phyloP scores from a whole-genome alignment of 352 stramenopile genomes.

The Pythium rhizo-oryzae region DNA sequence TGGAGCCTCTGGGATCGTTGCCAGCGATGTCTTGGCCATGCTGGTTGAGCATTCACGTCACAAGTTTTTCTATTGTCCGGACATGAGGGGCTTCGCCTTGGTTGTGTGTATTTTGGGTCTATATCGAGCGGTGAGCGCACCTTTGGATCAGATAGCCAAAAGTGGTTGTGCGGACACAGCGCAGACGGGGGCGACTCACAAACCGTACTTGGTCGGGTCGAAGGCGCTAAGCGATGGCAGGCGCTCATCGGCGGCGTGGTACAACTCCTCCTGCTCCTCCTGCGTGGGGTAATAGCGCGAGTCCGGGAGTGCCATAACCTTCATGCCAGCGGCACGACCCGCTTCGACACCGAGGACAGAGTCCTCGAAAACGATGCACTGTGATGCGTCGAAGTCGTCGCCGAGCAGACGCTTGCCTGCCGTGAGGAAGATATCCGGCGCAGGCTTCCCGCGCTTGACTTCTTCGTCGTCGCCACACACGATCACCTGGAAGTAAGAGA shows the following conservation, averaged over 20 bases:
- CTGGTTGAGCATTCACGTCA: neutral
- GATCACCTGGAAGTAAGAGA: conserved; percentile 73
- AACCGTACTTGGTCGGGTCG: conserved; percentile 36
- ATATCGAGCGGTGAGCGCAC: conserved; percentile 9
- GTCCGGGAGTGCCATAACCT: conserved; percentile 73
- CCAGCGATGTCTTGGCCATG: conserved; percentile 5
- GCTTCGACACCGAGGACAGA: conserved; percentile 68
- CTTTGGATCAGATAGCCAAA: no score
- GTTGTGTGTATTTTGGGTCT: conserved; percentile 14
- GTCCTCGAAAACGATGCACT: conserved; percentile 81
- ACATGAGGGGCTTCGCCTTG: neutral
- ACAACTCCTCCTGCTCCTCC: conserved; percentile 47
- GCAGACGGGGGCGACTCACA: no score
- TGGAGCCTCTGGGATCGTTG: neutral
- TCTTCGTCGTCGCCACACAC: conserved; percentile 77
- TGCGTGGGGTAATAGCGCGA: conserved; percentile 60
- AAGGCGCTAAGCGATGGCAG: conserved; percentile 67
- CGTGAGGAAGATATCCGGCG: conserved; percentile 80
- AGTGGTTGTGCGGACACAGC: no score
- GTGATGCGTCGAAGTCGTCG: conserved; percentile 38
- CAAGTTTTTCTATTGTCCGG: neutral
- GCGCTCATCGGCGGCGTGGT: conserved; percentile 61
- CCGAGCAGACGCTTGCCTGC: conserved; percentile 59
- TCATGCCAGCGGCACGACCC: conserved; percentile 65
- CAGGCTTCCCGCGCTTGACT: conserved; percentile 71